A percentile compares a stretch with the other conserved stretches of the same genome.
Evolutionary conservation across 2,329 filamentous ascomycete species (phyloP).

Genomic region (Talaromyces sp.): DNA sequence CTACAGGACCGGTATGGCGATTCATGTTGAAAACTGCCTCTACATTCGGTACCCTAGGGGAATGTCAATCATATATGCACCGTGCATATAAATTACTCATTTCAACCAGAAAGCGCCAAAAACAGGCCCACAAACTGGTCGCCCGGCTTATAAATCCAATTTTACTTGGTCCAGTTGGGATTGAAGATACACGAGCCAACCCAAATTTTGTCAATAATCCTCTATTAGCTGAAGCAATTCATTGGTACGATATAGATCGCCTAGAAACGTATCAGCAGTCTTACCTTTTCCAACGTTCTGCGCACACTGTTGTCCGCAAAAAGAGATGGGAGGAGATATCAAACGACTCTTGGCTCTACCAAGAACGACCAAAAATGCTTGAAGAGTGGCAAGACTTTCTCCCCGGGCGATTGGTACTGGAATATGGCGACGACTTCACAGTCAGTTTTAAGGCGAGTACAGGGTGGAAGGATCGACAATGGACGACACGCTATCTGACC

Average conservation of each 20-base stretch:
- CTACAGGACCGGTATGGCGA: constrained; percentile 60
- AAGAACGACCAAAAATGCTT: constrained; percentile 48
- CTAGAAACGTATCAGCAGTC: constrained; percentile 34
- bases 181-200: not conserved
- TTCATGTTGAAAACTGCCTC: constrained; percentile 36
- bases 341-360: constrained; percentile 32
- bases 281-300: constrained; percentile 21
- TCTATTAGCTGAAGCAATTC: constrained; percentile 33
- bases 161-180: not conserved
- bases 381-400: constrained; percentile 54
- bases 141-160: constrained; percentile 26
- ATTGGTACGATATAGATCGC: constrained; percentile 37
- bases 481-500: not conserved
- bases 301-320: constrained; percentile 6
- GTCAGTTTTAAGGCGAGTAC: constrained; percentile 38
- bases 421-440: constrained; percentile 44
- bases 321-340: constrained; percentile 17
- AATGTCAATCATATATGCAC: constrained; percentile 31
- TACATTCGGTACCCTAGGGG: constrained; percentile 16
- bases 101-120: constrained; percentile 31
- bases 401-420: constrained; percentile 32
- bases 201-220: constrained; percentile 24
- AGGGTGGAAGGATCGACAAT: constrained; percentile 17
- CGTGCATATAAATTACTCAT: constrained; percentile 34
- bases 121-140: constrained; percentile 28